Conservation (phyloP, 1,139 yeast genomes). For the Scheffersomyces parashehatae region DNA sequence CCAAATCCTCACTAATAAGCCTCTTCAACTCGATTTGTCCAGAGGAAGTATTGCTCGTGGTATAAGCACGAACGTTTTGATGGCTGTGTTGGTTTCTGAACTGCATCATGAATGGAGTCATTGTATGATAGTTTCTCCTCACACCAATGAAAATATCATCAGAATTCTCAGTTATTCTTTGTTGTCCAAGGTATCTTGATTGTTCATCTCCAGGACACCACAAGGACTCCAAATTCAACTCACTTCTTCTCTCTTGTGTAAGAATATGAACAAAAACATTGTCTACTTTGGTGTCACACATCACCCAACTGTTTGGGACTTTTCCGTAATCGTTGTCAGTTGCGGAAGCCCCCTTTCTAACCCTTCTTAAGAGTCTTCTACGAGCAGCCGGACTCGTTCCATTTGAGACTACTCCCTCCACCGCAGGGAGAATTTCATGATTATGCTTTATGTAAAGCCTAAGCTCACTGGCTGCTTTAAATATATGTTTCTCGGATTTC, state of each 20-base stretch:
- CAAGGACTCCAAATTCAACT: slow-evolving; percentile 67
- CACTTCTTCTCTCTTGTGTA: slow-evolving; percentile 66
- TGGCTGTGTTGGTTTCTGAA: slow-evolving; percentile 2
- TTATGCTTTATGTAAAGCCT: slow-evolving; percentile 36
- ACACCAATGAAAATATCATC: slow-evolving; percentile 55
- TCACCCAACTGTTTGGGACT: slow-evolving; percentile 73
- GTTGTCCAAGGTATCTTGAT: slow-evolving; percentile 21
- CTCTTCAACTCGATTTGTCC: neutral
- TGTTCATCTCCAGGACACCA: slow-evolving; percentile 56
- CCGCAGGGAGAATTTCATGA: slow-evolving; percentile 41
- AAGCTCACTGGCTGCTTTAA: slow-evolving; percentile 67
- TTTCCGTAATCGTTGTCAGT: slow-evolving; percentile 60
- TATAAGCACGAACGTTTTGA: slow-evolving; percentile 1
- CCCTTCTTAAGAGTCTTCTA: slow-evolving; percentile 62
- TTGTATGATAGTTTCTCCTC: slow-evolving; percentile 42
- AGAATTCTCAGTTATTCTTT: slow-evolving; percentile 13
- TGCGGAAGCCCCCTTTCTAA: slow-evolving; percentile 53
- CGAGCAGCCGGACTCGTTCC: slow-evolving; percentile 59
- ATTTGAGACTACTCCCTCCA: slow-evolving; percentile 73
- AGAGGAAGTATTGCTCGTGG: neutral
- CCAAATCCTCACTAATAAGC: slow-evolving; percentile 6
- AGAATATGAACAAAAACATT: slow-evolving; percentile 70
- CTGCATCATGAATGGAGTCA: slow-evolving; percentile 14
- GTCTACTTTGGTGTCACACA: slow-evolving; percentile 67
- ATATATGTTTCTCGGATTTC: slow-evolving; percentile 73